These are phyloP conservation scores for Aspergillus cristatus DNA, from an alignment of 495 filamentous ascomycete genomes.

Conservation along the genomic window DNA sequence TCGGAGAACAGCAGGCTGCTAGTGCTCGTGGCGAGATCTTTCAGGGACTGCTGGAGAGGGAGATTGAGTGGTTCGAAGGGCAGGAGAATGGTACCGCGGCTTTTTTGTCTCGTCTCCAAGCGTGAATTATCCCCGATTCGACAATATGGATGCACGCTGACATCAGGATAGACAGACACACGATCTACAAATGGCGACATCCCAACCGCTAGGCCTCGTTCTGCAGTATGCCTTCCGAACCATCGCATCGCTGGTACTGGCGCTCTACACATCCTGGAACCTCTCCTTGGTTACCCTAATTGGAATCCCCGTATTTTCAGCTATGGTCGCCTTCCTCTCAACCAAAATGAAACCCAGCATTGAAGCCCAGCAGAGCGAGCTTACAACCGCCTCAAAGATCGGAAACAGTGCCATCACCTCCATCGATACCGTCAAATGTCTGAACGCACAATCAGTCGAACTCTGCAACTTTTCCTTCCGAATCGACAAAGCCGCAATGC, in stretches of 20 bases:
- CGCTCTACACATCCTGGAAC: constrained; percentile 73
- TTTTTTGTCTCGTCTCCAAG: constrained; percentile 61
- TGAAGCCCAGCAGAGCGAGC: constrained; percentile 55
- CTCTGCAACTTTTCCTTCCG: constrained; percentile 50
- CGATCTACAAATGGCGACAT: constrained; percentile 73
- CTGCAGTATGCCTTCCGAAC: constrained; percentile 53
- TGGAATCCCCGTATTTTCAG: constrained; percentile 58
- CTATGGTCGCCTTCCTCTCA: constrained; percentile 50
- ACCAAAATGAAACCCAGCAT: constrained; percentile 55
- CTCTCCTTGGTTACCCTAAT: constrained; percentile 76
- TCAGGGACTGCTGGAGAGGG: constrained; percentile 53
- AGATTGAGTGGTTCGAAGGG: constrained; percentile 78
- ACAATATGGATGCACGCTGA: neutral
- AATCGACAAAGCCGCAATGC: constrained; percentile 49
- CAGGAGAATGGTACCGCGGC: constrained; percentile 62
- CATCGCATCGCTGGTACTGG: constrained; percentile 55
- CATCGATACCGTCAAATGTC: constrained; percentile 83
- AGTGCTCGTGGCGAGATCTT: constrained; percentile 57
- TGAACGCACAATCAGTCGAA: constrained; percentile 70
- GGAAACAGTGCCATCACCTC: constrained; percentile 57
- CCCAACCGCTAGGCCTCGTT: constrained; percentile 65
- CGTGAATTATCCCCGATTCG: constrained; percentile 41
- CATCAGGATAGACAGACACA: constrained; percentile 54
- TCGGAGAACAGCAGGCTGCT: constrained; percentile 73
- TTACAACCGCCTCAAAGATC: constrained; percentile 63